A percentile compares a stretch with the other conserved stretches of the same genome.
These are phyloP conservation scores for Malus orientalis DNA, from an alignment of 306 rosid species.

Conservation along the genomic window DNA sequence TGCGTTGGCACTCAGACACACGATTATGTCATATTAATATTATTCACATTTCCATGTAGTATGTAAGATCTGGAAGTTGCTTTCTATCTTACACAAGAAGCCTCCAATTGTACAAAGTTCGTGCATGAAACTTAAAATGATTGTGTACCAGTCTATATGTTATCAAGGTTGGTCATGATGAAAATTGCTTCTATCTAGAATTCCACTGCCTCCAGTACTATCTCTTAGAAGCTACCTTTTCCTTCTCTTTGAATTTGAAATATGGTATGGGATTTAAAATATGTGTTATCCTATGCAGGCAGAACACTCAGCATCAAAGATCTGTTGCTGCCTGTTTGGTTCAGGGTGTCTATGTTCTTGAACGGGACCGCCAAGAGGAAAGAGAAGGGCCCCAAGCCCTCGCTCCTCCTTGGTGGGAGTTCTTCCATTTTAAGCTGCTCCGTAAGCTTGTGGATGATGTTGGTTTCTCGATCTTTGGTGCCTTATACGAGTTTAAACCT, in stretches of 20 bases:
- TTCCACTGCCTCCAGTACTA: neutral
- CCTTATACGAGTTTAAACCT: slow-evolving; percentile 72
- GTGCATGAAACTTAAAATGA: neutral
- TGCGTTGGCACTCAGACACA: neutral
- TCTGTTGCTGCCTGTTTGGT: slow-evolving; percentile 92
- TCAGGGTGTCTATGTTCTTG: slow-evolving; percentile 73
- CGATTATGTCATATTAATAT: neutral
- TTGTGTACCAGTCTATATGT: neutral
- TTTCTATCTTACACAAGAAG: neutral
- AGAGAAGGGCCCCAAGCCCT: slow-evolving; percentile 61
- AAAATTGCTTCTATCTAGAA: neutral
- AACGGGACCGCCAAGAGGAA: slow-evolving; percentile 64
- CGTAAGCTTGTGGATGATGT: slow-evolving; percentile 64
- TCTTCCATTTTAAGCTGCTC: slow-evolving; percentile 66
- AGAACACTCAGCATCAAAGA: slow-evolving; percentile 50
- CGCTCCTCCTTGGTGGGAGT: slow-evolving; percentile 84
- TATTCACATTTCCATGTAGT: neutral
- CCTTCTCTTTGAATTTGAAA: neutral
- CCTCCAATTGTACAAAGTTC: neutral
- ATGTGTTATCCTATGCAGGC: slow-evolving; percentile 38
- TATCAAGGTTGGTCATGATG: neutral
- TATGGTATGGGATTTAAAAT: slow-evolving; percentile 1
- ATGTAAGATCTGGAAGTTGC: neutral
- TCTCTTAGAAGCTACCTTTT: neutral
- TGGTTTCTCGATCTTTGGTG: slow-evolving; percentile 78